These are phyloP conservation scores for Fusarium sp. DNA, from an alignment of 2,329 filamentous ascomycete species.

Conservation along the genomic window DNA sequence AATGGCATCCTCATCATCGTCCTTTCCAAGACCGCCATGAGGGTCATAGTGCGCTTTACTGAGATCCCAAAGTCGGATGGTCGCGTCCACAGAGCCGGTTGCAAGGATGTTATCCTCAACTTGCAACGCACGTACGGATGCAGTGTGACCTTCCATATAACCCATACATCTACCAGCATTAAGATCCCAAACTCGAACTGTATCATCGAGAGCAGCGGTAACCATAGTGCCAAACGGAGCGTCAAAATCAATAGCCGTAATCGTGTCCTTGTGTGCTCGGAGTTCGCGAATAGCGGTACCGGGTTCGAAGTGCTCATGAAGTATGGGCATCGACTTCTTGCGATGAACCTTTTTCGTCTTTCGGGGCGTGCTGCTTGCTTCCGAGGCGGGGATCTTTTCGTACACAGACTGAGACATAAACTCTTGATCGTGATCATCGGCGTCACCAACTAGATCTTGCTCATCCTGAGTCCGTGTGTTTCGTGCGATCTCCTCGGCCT, in stretches of 20 bases:
- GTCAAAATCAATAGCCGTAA: constrained; percentile 95
- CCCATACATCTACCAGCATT: constrained; percentile 94
- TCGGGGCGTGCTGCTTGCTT: constrained; percentile 58
- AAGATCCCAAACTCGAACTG: constrained; percentile 94
- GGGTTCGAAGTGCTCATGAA: constrained; percentile 94
- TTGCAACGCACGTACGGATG: constrained; percentile 91
- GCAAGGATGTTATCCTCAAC: constrained; percentile 96
- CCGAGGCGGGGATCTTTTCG: constrained; percentile 80
- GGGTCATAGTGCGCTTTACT: constrained; percentile 88
- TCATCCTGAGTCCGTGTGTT: constrained; percentile 65
- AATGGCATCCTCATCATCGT: constrained; percentile 74
- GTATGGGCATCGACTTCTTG: constrained; percentile 88
- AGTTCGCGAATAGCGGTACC: constrained; percentile 90
- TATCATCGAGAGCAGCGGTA: constrained; percentile 91
- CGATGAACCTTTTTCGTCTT: constrained; percentile 68
- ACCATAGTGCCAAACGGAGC: constrained; percentile 97
- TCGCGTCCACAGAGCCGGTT: constrained; percentile 94
- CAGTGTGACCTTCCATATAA: constrained; percentile 90
- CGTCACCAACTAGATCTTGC: constrained; percentile 64
- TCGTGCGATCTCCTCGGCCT: constrained; percentile 67
- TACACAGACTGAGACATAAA: constrained; percentile 99
- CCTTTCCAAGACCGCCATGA: constrained; percentile 70
- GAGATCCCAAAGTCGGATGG: constrained; percentile 93
- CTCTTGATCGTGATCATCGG: constrained; percentile 60
- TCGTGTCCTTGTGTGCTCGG: constrained; percentile 85